Evolutionary conservation across 345 rosid species (phyloP), one percentile per base, ranked within the genome.

Genomic region (Salix exigua): DNA sequence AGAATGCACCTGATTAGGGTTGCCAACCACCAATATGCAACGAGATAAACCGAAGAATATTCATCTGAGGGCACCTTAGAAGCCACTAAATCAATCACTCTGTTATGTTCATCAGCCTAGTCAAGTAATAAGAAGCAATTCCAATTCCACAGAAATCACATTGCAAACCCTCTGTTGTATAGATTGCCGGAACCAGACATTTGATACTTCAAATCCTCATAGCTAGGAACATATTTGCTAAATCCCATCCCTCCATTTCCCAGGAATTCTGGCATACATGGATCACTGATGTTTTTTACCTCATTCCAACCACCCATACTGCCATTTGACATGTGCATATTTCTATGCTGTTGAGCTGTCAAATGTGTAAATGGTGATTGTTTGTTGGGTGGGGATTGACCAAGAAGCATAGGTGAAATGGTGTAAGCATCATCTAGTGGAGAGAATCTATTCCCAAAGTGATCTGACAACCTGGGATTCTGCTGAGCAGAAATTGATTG

Each of bases 241-340:
- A 76, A 79, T 63, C 89, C 87, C 60, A 76, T 65, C 35, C 73
- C 60, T 63, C 79, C 86, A 48, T 78, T 84, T 73, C 80, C 65
- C 6, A 80, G 75, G 23, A 81, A 74, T 63, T 87, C 86, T 12
- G 85, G 71, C 72, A 83, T 61, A 23, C 81, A 77, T 12, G 80
- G 31, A 71, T 79, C 73, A 67, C 68, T 80, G 13, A 71, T 74
- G 68, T 75, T 78, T 68, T 75, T 80, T 51, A 50, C 78, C 55
- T 85, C 88, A 66, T 86, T 87, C 89, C 87, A 86, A 63, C 83
- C 78, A 44, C 76, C 85, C 89, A 86, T 79, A 62, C 82, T 82
- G 48, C 85, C 83, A 81, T 80, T 84, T 51, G 88, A 68, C 70
- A 75, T 44, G 44, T 71, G 66, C 25, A 69, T 67, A 70, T 81